Evolutionary conservation across 2,329 filamentous ascomycete species (phyloP), one percentile per base, ranked within the genome.

Genomic region (Exophiala phaeomuriformis): DNA sequence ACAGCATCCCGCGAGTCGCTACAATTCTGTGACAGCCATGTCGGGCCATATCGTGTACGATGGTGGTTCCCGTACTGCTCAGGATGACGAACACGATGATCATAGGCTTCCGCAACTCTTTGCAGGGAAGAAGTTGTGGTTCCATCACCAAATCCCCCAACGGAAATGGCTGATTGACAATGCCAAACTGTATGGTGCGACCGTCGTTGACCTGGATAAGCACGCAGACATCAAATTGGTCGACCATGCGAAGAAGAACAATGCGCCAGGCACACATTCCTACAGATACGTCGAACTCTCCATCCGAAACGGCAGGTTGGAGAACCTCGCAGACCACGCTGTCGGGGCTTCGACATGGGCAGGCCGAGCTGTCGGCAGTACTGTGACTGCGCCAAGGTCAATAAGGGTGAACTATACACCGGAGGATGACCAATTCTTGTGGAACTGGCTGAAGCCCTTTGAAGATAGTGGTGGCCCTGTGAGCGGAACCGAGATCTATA

Each of bases 221-320:
- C 68, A 77, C 45, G 80, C 81, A 42, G 78, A 83, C 61, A 72
- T 81, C 59, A 69, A 74, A 49, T 75, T 85, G 42, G 77, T 80
- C 19, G 81, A 85, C 65, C 80, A 84, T 63, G 61, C 71, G 37
- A 75, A 69, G 57, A 74, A 71, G 55, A 72, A 77, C 56, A 45
- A 58, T 8, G 75, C 77, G 9, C 65, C 73, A 1, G 75, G 76
- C 41, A 75, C 75, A 68, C 73, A 78, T 57, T 82, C 79, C 1
- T 85, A 79, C 63, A 73, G 69, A 53, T 84, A 77, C 64, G 72
- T 85, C 45, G 77, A 82, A 40, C 64, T 70, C 37, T 83, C 79
- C 0, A 67, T 84, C 49, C 65, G 68, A 12, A 67, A 74, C 9
- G 75, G 75, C 5, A 63, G 65, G 36, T 61, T 83, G 4, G 72